Evolutionary conservation across 2,329 filamentous ascomycete genomes (phyloP), one percentile per base, ranked within the genome.

Genomic region (Diaporthe vaccinii): DNA sequence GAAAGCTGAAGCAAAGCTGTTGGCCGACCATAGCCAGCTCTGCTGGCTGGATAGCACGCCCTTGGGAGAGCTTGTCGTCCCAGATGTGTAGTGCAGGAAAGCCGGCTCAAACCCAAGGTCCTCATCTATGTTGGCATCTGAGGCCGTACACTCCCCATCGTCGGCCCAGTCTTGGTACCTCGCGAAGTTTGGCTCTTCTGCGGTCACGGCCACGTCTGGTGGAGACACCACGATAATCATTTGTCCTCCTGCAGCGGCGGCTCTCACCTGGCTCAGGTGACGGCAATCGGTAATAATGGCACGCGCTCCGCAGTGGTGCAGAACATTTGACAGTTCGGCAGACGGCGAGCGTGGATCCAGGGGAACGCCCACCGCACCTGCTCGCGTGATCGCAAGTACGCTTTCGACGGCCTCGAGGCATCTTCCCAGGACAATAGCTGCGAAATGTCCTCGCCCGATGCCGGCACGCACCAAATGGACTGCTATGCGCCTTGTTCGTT

Each of bases 351-450:
- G 71, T 9, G 71, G 36, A 22, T 73, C 71, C 3, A 73, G 25
- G 2, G 59, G 71, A 9, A 68, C 59, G 31, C 44, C 71, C 4
- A 73, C 49, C 14, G 71, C 71, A 57, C 57, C 57, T 25, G 71
- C 71, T 12, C 71, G 59, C 12, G 71, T 73, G 71, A 57, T 55
- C 7, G 71, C 71, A 14, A 73, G 59, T 1, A 36, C 12, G 36
- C 71, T 67, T 25, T 73, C 71, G 49, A 73, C 36, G 12, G 71
- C 59, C n/a, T 73, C 71, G 20, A 73, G 22, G 36, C 71, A 67
- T 62, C 59, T 67, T 1, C 71, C 58, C 31, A 73, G 36, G 10
- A 73, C 36, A 14, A 73, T 17, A 20, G 59, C 59, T 8, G 68
- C 71, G 39, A 49, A 53, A 12, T 73, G 34, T 8, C 71, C 71